Evolutionary conservation across 495 filamentous ascomycete genomes (phyloP).

Genomic region (Sabuloglossum arenarium): DNA sequence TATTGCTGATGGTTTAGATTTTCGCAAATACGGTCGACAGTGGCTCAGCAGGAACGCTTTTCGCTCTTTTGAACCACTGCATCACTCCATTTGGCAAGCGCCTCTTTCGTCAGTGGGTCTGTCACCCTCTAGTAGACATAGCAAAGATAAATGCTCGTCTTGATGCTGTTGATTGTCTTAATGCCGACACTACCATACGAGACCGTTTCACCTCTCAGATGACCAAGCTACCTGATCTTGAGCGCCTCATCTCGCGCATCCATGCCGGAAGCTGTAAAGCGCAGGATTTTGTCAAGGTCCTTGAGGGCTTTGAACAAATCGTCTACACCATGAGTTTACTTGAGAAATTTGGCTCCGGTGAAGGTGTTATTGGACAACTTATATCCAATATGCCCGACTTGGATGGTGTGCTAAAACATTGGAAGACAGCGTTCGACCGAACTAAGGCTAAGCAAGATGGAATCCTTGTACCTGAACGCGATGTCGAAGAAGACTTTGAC

Average conservation of each 20-base stretch:
- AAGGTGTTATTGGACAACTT: conserved; percentile 68
- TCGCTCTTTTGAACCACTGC: conserved; percentile 77
- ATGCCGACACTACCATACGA: conserved; percentile 53
- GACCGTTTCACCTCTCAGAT: conserved; percentile 73
- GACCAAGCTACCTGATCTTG: conserved; percentile 80
- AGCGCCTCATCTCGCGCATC: conserved; percentile 82
- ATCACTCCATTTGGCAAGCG: conserved; percentile 95
- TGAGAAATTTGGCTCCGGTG: conserved; percentile 41
- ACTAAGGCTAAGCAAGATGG: conserved; percentile 53
- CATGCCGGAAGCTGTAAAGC: conserved; percentile 77
- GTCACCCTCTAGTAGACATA: conserved; percentile 78
- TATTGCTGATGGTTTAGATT: conserved; percentile 21
- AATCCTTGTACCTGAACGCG: conserved; percentile 66
- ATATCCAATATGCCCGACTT: conserved; percentile 74
- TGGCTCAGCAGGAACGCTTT: conserved; percentile 64
- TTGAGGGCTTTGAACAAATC: conserved; percentile 96
- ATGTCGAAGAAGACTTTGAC: conserved; percentile 87
- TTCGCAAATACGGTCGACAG: conserved; percentile 91
- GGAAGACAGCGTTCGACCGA: conserved; percentile 88
- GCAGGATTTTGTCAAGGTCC: conserved; percentile 78
- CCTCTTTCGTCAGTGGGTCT: conserved; percentile 93
- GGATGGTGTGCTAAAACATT: conserved; percentile 45
- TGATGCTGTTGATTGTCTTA: conserved; percentile 86
- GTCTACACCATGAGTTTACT: conserved; percentile 75
- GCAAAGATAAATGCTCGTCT: conserved; percentile 80